phyloP scores from a whole-genome alignment of 192 early-diverging fungal species.

The Backusella australiensis region DNA sequence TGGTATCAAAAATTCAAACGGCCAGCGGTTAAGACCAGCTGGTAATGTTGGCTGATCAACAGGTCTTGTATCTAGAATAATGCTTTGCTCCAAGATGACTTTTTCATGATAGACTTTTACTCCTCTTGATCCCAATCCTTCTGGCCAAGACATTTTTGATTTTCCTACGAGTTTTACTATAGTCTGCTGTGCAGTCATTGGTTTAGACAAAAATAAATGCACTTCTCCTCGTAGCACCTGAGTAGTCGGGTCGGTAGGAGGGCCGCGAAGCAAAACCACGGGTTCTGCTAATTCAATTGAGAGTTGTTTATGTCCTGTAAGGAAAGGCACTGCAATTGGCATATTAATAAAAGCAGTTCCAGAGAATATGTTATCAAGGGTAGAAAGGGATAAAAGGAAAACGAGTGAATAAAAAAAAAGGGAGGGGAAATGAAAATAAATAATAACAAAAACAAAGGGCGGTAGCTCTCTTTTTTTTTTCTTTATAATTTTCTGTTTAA shows the following conservation, averaged over 20 bases:
- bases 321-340: constrained; percentile 22
- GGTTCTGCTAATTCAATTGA: constrained; percentile 34
- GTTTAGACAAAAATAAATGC: constrained; percentile 17
- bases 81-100: constrained; percentile 19
- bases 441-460: too few species aligned
- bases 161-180: constrained; percentile 29
- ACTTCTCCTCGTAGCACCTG: constrained; percentile 34
- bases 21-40: constrained; percentile 23
- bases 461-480: not conserved
- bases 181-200: constrained; percentile 6
- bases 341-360: not conserved
- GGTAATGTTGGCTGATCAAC: not conserved
- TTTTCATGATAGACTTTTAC: constrained; percentile 26
- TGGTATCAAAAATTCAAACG: constrained; percentile 29
- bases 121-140: constrained; percentile 23
- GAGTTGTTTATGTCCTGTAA: constrained; percentile 20
- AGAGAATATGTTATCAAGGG: not conserved
- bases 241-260: constrained; percentile 16
- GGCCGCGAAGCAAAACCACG: constrained; percentile 18
- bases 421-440: not conserved
- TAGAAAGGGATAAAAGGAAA: not conserved
- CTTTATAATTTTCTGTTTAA: not conserved
- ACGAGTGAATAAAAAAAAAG: not conserved
- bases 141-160: constrained; percentile 32
- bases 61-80: constrained; percentile 8